Conservation (phyloP, 129 eudicot genomes). For the Artemisia annua region DNA sequence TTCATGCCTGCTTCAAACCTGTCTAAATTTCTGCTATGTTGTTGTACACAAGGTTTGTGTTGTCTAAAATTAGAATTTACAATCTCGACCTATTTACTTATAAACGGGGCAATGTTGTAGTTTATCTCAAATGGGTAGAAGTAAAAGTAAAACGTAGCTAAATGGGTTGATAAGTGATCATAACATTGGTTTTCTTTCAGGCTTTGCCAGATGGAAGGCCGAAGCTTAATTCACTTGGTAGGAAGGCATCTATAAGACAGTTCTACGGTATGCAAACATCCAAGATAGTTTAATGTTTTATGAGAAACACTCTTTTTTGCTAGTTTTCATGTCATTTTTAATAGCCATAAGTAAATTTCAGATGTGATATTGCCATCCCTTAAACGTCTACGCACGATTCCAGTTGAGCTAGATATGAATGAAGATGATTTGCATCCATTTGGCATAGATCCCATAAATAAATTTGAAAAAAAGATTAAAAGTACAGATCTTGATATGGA, state of each 20-base stretch:
- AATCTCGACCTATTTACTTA: background rate
- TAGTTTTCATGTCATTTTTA: background rate
- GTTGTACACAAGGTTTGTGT: slow-evolving; percentile 62
- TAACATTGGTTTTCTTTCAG: slow-evolving; percentile 29
- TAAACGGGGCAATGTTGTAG: no score
- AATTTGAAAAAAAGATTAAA: slow-evolving; percentile 29
- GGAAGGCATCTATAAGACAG: slow-evolving; percentile 61
- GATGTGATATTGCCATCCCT: slow-evolving; percentile 61
- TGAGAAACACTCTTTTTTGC: background rate
- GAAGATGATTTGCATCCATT: slow-evolving; percentile 22
- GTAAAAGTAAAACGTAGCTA: background rate
- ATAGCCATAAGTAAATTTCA: slow-evolving; percentile 22
- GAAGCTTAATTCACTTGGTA: slow-evolving; percentile 38
- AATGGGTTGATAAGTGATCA: background rate
- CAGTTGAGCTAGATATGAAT: slow-evolving; percentile 31
- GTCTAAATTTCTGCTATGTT: slow-evolving; percentile 51
- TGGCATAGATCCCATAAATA: slow-evolving; percentile 25
- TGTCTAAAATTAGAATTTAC: background rate
- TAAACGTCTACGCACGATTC: slow-evolving; percentile 40
- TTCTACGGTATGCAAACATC: slow-evolving; percentile 56
- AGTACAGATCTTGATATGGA: slow-evolving; percentile 44
- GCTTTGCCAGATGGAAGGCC: slow-evolving; percentile 50
- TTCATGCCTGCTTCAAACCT: slow-evolving; percentile 47
- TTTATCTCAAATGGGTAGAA: background rate
- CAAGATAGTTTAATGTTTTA: background rate